phyloP scores from a whole-genome alignment of 2,329 filamentous ascomycete genomes.

The Rutstroemia sp. region DNA sequence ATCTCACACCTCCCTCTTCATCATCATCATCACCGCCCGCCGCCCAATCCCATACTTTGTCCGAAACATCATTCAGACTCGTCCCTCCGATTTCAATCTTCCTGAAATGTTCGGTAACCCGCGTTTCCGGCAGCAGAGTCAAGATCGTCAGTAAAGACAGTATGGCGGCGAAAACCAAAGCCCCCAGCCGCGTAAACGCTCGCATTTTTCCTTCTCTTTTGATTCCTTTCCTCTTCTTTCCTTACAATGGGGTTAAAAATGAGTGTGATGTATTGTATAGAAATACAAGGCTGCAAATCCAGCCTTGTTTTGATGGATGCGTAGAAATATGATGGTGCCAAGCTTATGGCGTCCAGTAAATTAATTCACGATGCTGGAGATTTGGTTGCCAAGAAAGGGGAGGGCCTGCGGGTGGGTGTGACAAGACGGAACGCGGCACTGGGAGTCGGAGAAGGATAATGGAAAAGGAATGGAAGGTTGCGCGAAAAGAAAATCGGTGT shows the following conservation, averaged over 20 bases:
- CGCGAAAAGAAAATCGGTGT: no score
- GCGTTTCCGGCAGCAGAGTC: constrained; percentile 15
- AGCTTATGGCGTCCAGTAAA: neutral
- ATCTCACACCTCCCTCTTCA: constrained; percentile 11
- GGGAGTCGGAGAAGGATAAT: no score
- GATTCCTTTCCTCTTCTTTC: neutral
- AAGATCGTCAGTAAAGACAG: constrained; percentile 20
- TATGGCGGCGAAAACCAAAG: constrained; percentile 15
- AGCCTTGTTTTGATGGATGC: neutral
- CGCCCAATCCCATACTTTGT: constrained; percentile 19
- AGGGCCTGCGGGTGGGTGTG: no score
- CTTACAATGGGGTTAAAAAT: neutral
- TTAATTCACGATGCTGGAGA: neutral
- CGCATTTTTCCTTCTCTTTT: constrained; percentile 6
- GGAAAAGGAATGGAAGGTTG: no score
- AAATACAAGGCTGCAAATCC: neutral
- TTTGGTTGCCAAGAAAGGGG: neutral
- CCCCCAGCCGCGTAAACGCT: constrained; percentile 16
- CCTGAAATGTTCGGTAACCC: constrained; percentile 16
- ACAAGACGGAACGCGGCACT: no score
- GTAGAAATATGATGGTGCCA: neutral
- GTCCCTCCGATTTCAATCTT: constrained; percentile 16
- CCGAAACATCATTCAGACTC: constrained; percentile 13
- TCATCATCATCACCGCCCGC: constrained; percentile 5
- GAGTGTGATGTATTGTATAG: neutral